A percentile compares a stretch with the other conserved stretches of the same genome.
Evolutionary conservation across 2,329 filamentous ascomycete genomes (phyloP).

Genomic region (Geosmithia flava): DNA sequence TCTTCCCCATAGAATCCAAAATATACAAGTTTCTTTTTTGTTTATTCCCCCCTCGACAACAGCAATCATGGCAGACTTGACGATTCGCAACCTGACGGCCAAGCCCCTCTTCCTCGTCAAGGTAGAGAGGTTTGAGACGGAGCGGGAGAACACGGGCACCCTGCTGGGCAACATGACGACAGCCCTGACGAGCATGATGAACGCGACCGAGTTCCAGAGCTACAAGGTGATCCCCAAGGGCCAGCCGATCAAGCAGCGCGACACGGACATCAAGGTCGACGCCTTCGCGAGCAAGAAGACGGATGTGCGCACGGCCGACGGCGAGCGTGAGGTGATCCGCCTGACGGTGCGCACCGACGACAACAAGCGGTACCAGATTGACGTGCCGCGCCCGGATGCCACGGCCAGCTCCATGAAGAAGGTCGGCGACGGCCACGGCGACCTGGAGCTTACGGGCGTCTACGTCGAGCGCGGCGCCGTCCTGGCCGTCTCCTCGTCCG

Average conservation of each 20-base stretch:
- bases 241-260: constrained; percentile 46
- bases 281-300: constrained; percentile 52
- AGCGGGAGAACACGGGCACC: constrained; percentile 26
- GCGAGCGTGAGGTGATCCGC: constrained; percentile 53
- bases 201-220: constrained; percentile 21
- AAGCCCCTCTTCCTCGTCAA: constrained; percentile 59
- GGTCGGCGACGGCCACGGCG: constrained; percentile 31
- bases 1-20: neutral
- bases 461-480: constrained; percentile 45
- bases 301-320: constrained; percentile 45
- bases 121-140: constrained; percentile 59
- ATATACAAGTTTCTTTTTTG: too few species aligned
- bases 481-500: constrained; percentile 57
- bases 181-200: constrained; percentile 29
- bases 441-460: constrained; percentile 50
- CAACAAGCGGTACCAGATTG: constrained; percentile 49
- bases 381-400: constrained; percentile 51
- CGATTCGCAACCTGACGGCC: constrained; percentile 71
- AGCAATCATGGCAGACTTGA: constrained; percentile 40
- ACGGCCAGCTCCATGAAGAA: constrained; percentile 49
- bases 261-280: constrained; percentile 49
- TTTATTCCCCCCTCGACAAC: too few species aligned
- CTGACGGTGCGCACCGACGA: constrained; percentile 56
- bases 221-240: constrained; percentile 32
- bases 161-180: constrained; percentile 31